phyloP scores from a whole-genome alignment of 805 yeast species.

The Brettanomyces custersianus region DNA sequence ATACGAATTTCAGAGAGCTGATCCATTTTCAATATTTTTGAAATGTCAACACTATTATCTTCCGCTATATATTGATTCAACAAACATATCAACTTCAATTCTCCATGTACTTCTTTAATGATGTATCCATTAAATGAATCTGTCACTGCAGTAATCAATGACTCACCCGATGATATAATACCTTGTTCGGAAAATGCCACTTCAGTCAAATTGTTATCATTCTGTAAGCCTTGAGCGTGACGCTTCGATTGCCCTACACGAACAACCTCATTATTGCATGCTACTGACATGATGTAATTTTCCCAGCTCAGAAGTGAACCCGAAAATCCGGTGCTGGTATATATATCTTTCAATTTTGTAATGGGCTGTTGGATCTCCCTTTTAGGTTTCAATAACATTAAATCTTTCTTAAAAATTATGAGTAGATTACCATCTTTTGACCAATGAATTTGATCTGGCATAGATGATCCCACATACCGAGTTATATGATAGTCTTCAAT shows the following conservation, averaged over 20 bases:
- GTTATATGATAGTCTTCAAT: not conserved
- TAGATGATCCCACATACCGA: not conserved
- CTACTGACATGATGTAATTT: constrained; percentile 6
- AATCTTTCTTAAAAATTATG: constrained; percentile 6
- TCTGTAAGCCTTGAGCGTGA: constrained; percentile 2
- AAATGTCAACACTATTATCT: constrained; percentile 4
- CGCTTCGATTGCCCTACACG: constrained; percentile 8
- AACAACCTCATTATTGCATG: constrained; percentile 5
- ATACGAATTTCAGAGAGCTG: constrained; percentile 8
- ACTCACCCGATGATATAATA: constrained; percentile 5
- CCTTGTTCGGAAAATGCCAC: constrained; percentile 11
- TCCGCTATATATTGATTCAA: constrained; percentile 6
- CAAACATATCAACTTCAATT: constrained; percentile 2
- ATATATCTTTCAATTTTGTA: constrained; percentile 2
- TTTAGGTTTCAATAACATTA: constrained; percentile 6
- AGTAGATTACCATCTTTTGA: constrained; percentile 11
- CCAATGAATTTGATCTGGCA: constrained; percentile 5
- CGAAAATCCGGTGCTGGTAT: constrained; percentile 4
- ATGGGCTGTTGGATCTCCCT: not conserved
- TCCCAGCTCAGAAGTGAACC: constrained; percentile 7
- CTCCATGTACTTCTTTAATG: constrained; percentile 5
- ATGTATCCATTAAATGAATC: constrained; percentile 11
- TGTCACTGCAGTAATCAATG: constrained; percentile 7
- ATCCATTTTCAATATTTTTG: constrained; percentile 1
- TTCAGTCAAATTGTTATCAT: constrained; percentile 3